Evolutionary conservation across 129 eudicot genomes (phyloP).

Genomic region (Tanacetum coccineum): DNA sequence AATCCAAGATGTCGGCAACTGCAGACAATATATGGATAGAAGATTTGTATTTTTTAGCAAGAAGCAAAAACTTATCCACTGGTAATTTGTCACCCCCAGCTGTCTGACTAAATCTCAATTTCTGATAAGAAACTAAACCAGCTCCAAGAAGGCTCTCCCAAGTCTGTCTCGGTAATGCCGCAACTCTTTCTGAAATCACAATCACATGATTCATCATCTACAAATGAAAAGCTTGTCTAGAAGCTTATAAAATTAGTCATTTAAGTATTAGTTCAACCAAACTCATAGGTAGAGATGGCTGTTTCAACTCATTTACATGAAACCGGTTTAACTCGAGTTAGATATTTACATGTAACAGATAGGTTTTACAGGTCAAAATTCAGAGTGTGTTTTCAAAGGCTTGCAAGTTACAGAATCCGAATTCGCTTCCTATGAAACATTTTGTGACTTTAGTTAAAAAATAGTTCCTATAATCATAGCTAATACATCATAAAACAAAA

Average conservation of each 20-base stretch:
- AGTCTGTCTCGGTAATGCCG: neutral
- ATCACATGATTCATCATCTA: neutral
- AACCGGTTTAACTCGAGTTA: neutral
- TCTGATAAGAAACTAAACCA: constrained; percentile 57
- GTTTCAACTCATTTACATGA: neutral
- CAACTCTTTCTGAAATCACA: neutral
- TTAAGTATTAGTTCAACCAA: neutral
- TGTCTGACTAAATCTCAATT: constrained; percentile 25
- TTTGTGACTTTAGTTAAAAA: too few relatives aligned
- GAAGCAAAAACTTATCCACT: constrained; percentile 42
- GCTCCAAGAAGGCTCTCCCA: constrained; percentile 64
- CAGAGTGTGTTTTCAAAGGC: too few relatives aligned
- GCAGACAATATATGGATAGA: constrained; percentile 63
- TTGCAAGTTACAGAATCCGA: too few relatives aligned
- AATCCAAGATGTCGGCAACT: constrained; percentile 74
- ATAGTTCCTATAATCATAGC: too few relatives aligned
- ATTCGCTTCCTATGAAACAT: too few relatives aligned
- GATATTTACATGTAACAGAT: too few relatives aligned
- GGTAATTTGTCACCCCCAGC: constrained; percentile 30
- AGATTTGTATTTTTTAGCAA: constrained; percentile 59
- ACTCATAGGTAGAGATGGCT: constrained; percentile 2
- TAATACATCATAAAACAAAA: too few relatives aligned
- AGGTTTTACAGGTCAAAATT: too few relatives aligned
- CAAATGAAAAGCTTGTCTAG: neutral
- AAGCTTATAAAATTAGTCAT: neutral